Evolutionary conservation across 176 grass and related monocot species (phyloP).

Genomic region (Phragmites australis): DNA sequence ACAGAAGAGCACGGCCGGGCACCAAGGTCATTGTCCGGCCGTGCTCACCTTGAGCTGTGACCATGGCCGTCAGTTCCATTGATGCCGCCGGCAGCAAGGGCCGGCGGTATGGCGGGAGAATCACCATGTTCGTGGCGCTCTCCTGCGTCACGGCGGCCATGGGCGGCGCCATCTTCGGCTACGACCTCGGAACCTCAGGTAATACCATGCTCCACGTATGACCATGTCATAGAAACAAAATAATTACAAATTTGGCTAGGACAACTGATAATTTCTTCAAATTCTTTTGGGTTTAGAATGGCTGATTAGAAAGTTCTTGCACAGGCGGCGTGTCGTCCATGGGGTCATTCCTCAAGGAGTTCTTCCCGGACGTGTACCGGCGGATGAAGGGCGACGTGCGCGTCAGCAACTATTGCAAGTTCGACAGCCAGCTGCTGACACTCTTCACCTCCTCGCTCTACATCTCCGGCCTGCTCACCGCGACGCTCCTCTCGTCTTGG

Average conservation of each 20-base stretch:
- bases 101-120: constrained; percentile 14
- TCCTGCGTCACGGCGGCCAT: constrained; percentile 62
- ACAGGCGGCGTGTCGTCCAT: constrained; percentile 58
- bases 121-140: constrained; percentile 56
- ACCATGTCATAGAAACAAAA: neutral
- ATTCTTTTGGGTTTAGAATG: neutral
- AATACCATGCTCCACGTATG: constrained; percentile 9
- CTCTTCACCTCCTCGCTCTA: constrained; percentile 77
- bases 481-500: constrained; percentile 46
- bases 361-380: constrained; percentile 58
- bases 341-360: constrained; percentile 58
- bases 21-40: too few relatives aligned
- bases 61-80: constrained; percentile 24
- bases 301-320: too few relatives aligned
- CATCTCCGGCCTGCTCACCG: constrained; percentile 49
- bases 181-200: constrained; percentile 59
- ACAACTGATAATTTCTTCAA: neutral
- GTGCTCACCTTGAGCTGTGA: neutral
- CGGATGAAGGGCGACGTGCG: constrained; percentile 37
- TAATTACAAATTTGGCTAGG: too few relatives aligned
- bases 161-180: constrained; percentile 71
- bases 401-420: constrained; percentile 88
- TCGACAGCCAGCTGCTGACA: constrained; percentile 77
- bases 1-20: neutral
- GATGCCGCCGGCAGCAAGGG: too few relatives aligned